Conservation (phyloP, 176 grass and related monocot species). For the Zea luxurians region DNA sequence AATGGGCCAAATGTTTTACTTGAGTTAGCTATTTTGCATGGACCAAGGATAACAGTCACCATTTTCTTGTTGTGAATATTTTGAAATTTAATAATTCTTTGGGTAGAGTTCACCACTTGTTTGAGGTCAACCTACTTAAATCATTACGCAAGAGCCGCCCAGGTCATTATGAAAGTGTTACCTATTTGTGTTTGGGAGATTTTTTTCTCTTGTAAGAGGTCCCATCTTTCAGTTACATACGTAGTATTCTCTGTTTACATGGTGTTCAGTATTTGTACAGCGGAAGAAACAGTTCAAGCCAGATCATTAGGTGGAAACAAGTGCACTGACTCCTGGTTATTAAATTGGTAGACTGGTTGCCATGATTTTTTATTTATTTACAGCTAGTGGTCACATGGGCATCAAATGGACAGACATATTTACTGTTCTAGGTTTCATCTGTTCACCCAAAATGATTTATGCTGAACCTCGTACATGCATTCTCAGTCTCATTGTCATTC, state of each 20-base stretch:
- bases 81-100: background rate
- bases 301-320: background rate
- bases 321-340: background rate
- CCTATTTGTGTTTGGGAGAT: background rate
- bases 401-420: background rate
- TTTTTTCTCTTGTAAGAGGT: background rate
- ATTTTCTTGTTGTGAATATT: constrained; percentile 3
- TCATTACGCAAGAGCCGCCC: background rate
- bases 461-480: background rate
- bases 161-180: background rate
- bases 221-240: background rate
- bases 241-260: background rate
- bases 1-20: background rate
- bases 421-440: constrained; percentile 4
- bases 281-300: background rate
- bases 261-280: background rate
- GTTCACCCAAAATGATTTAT: background rate
- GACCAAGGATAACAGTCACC: background rate
- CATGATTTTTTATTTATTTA: background rate
- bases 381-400: background rate
- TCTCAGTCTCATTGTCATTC: background rate
- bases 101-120: background rate
- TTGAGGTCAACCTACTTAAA: constrained; percentile 8
- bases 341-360: background rate
- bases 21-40: background rate